Base-by-base conservation (phyloP, 768 basidiomycete genomes). In the Dacryopinax primogenitus region DNA sequence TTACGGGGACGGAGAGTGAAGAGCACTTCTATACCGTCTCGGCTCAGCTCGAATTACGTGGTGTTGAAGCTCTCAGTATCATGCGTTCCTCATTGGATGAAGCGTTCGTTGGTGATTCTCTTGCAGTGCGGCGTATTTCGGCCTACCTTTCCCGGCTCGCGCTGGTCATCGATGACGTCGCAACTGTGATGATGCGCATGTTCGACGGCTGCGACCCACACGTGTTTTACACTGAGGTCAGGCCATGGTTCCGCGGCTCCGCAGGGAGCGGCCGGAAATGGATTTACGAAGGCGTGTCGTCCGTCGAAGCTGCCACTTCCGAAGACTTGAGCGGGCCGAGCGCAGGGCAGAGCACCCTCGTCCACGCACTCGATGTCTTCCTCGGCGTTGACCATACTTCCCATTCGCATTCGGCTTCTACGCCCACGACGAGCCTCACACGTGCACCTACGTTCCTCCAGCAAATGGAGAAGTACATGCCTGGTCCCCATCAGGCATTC, bases 391-490 rank as follows among this genome's bases (percentile, higher is more conserved):
- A 86, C 69, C 81, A 84, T 69, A 67, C 90, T 86, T 69, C 71
- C 0, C 64, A 66, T 12, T n/a, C 32, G 37, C 63, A 15, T 3
- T 2, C 62, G 21, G 9, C 37, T 13, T 16, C 62, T 13, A 18
- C 33, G 4, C 34, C 64, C n/a, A 6, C 18, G 11, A 44, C 21
- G 33, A 63, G 13, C 66, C 68, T 16, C 66, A 65, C 33, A 35
- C 35, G n/a, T 32, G 63, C 47, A 61, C 66, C 62, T 73, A 77
- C 77, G 76, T 93, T 74, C 90, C 91, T 98, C 79, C 82, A 91
- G 61, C 89, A 92, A 67, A 86, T 96, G 74, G 86, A 83, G 44
- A 80, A 86, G 67, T 98, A 98, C 76, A 98, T 98, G 95, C 94
- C 95, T 0, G 87, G 88, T 15, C 83, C 82, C 64, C 95, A 97